These are phyloP conservation scores for Ettlia oleoabundans DNA, from an alignment of 139 green algal species.

Conservation along the genomic window DNA sequence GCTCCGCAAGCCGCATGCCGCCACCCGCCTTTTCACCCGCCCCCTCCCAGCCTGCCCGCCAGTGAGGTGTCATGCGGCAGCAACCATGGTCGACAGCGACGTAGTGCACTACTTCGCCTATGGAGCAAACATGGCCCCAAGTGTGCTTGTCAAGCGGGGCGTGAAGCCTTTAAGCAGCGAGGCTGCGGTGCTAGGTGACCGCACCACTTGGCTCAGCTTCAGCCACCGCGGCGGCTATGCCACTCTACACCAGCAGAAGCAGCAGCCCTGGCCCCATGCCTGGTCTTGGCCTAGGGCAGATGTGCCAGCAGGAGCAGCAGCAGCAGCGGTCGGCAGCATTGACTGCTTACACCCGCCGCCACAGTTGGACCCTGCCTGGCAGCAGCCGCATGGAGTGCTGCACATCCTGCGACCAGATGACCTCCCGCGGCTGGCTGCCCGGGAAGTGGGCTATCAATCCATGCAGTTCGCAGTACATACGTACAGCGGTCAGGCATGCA, in stretches of 20 bases:
- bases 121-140: slow-evolving; percentile 31
- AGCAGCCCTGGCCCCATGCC: too few relatives aligned
- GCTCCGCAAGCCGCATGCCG: too few relatives aligned
- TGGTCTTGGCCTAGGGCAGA: too few relatives aligned
- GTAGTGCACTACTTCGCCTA: slow-evolving; percentile 16
- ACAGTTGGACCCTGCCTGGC: background rate
- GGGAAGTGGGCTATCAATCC: slow-evolving; percentile 22
- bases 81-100: background rate
- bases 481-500: background rate
- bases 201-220: background rate
- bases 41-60: background rate
- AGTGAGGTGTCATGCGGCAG: too few relatives aligned
- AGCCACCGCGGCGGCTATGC: slow-evolving; percentile 34
- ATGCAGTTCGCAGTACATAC: background rate
- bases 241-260: background rate
- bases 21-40: too few relatives aligned
- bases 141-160: slow-evolving; percentile 18
- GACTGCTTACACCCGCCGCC: background rate
- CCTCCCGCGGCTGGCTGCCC: background rate
- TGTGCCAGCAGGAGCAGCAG: too few relatives aligned
- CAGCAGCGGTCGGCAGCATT: background rate
- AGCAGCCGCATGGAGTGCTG: slow-evolving; percentile 25
- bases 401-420: background rate
- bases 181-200: background rate
- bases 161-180: background rate